These are phyloP conservation scores for Chalciporus sphaerocephalus DNA, from an alignment of 768 basidiomycete genomes.

Conservation along the genomic window DNA sequence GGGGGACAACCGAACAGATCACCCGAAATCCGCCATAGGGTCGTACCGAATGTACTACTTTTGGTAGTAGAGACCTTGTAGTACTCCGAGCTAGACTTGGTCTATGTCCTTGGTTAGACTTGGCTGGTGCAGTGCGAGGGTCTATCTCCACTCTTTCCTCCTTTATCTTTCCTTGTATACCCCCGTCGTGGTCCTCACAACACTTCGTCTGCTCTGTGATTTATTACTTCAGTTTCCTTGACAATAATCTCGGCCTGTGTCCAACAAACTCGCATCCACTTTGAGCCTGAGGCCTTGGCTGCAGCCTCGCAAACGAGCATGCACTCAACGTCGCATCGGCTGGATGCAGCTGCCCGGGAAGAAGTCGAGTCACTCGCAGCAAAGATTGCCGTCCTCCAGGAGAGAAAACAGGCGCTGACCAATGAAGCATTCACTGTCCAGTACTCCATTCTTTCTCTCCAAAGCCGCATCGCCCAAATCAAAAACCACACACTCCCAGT, in stretches of 20 bases:
- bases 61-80: no score
- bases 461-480: conserved; percentile 32
- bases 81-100: no score
- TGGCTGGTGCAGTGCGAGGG: neutral
- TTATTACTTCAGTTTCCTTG: neutral
- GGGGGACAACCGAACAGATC: neutral
- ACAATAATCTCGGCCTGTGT: neutral
- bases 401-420: conserved; percentile 17
- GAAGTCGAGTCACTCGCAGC: conserved; percentile 24
- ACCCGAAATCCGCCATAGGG: neutral
- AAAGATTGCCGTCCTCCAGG: conserved; percentile 20
- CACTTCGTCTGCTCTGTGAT: neutral
- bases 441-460: conserved; percentile 26
- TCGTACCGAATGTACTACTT: neutral
- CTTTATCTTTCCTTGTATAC: neutral
- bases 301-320: conserved; percentile 17
- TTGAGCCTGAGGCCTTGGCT: neutral
- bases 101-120: neutral
- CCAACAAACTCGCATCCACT: neutral
- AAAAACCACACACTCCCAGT: conserved; percentile 29
- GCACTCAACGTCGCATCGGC: conserved; percentile 10
- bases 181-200: neutral
- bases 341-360: conserved; percentile 22
- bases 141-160: neutral
- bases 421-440: conserved; percentile 26